Percentiles rank a stretch among this genome's conserved stretches.
Evolutionary conservation across 805 yeast genomes (phyloP).

Genomic region (Cyberlindnera nakhonratchasimensis): DNA sequence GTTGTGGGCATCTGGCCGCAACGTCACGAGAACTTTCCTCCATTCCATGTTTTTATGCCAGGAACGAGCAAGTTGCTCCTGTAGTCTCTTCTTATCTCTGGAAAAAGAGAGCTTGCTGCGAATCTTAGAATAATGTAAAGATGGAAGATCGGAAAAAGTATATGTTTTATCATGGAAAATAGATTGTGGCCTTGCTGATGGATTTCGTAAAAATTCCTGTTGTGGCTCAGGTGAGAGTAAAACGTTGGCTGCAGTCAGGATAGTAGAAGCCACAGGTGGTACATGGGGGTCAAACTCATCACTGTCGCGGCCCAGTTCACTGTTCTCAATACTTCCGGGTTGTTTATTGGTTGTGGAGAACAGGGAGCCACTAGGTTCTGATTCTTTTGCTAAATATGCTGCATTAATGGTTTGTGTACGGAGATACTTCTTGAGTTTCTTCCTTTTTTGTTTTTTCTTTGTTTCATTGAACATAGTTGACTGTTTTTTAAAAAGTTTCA

Average conservation of each 20-base stretch:
- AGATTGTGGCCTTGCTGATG: slow-evolving; percentile 56
- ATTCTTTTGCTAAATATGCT: not conserved
- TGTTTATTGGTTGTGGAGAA: not conserved
- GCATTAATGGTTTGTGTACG: slow-evolving; percentile 23
- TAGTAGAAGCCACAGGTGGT: slow-evolving; percentile 71
- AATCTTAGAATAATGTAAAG: slow-evolving; percentile 34
- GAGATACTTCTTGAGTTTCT: slow-evolving; percentile 21
- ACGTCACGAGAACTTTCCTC: slow-evolving; percentile 84
- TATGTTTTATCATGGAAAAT: slow-evolving; percentile 84
- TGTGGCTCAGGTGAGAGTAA: slow-evolving; percentile 81
- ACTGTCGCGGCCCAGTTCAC: slow-evolving; percentile 12
- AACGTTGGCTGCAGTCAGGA: slow-evolving; percentile 74
- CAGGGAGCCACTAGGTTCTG: not conserved
- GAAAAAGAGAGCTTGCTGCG: not conserved
- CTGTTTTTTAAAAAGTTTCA: slow-evolving; percentile 2
- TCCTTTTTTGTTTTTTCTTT: slow-evolving; percentile 8
- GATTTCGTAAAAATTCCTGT: slow-evolving; percentile 61
- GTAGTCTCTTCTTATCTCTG: slow-evolving; percentile 24
- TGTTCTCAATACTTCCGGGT: no score
- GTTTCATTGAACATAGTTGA: slow-evolving; percentile 7
- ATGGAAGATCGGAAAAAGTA: slow-evolving; percentile 61
- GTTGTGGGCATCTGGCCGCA: slow-evolving; percentile 93
- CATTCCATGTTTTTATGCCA: slow-evolving; percentile 85
- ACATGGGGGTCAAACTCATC: slow-evolving; percentile 32
- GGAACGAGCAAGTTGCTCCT: slow-evolving; percentile 78